phyloP scores from a whole-genome alignment of 805 yeast genomes.

The Millerozyma acaciae region DNA sequence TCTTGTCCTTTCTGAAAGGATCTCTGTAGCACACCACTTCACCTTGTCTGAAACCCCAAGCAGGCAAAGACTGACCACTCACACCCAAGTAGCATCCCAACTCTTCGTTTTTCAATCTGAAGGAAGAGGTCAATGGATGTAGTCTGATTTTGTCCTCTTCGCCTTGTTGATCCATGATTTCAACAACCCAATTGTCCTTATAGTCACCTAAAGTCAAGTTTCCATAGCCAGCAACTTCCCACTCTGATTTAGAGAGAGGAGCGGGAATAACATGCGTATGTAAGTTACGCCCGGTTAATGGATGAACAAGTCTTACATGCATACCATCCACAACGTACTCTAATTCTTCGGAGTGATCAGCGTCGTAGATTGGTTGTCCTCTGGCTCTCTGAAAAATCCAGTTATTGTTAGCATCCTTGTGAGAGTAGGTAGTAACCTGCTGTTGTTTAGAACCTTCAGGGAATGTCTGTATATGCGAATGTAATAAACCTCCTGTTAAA shows the following conservation, averaged over 20 bases:
- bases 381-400: slow-evolving; percentile 49
- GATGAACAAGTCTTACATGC: slow-evolving; percentile 59
- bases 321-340: slow-evolving; percentile 55
- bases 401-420: slow-evolving; percentile 44
- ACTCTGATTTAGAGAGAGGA: slow-evolving; percentile 52
- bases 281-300: slow-evolving; percentile 58
- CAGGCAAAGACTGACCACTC: slow-evolving; percentile 77
- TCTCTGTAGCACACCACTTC: slow-evolving; percentile 79
- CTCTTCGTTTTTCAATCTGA: slow-evolving; percentile 65
- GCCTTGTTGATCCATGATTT: slow-evolving; percentile 58
- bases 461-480: slow-evolving; percentile 44
- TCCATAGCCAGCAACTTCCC: slow-evolving; percentile 75
- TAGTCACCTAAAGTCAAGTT: slow-evolving; percentile 58
- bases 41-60: slow-evolving; percentile 98
- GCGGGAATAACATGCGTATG: slow-evolving; percentile 69
- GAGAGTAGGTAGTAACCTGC: slow-evolving; percentile 44
- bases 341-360: slow-evolving; percentile 25
- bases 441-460: slow-evolving; percentile 48
- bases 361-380: slow-evolving; percentile 29
- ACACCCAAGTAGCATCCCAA: slow-evolving; percentile 84
- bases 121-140: slow-evolving; percentile 80
- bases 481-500: slow-evolving; percentile 43
- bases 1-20: slow-evolving; percentile 69
- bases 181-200: slow-evolving; percentile 76
- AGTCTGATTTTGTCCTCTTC: slow-evolving; percentile 49